phyloP scores from a whole-genome alignment of 768 basidiomycete species.

The Leccinum arenicola region DNA sequence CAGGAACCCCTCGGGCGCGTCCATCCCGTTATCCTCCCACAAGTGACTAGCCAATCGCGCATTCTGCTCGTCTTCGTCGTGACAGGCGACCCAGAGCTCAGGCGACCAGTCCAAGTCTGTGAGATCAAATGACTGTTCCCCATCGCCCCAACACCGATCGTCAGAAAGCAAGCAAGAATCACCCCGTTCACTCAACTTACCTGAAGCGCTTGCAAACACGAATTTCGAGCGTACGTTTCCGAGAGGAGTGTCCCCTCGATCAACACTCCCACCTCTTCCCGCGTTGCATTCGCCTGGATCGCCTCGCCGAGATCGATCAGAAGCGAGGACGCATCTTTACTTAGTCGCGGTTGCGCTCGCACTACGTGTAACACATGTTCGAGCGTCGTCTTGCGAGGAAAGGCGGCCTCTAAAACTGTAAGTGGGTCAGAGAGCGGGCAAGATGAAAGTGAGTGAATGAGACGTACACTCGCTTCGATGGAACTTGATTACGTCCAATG shows the following conservation, averaged over 20 bases:
- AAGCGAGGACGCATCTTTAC: slow-evolving; percentile 79
- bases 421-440: neutral
- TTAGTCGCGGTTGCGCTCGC: slow-evolving; percentile 71
- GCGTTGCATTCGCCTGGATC: slow-evolving; percentile 60
- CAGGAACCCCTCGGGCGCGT: slow-evolving; percentile 68
- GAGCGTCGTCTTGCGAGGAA: slow-evolving; percentile 72
- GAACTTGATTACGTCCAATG: slow-evolving; percentile 39
- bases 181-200: slow-evolving; percentile 38
- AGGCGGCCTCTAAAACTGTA: slow-evolving; percentile 64
- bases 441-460: slow-evolving; percentile 3
- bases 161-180: neutral
- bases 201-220: slow-evolving; percentile 89
- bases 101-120: slow-evolving; percentile 94
- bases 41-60: slow-evolving; percentile 72
- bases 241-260: slow-evolving; percentile 76
- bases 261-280: slow-evolving; percentile 62
- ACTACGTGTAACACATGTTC: slow-evolving; percentile 71
- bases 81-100: slow-evolving; percentile 82
- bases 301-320: slow-evolving; percentile 81
- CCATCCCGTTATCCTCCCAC: slow-evolving; percentile 96
- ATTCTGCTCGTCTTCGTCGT: slow-evolving; percentile 90
- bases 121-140: slow-evolving; percentile 78
- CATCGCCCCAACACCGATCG: neutral
- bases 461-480: slow-evolving; percentile 32
- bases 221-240: slow-evolving; percentile 83